These are phyloP conservation scores for Candida glucosophila DNA, from an alignment of 1,139 yeast genomes.

Conservation along the genomic window DNA sequence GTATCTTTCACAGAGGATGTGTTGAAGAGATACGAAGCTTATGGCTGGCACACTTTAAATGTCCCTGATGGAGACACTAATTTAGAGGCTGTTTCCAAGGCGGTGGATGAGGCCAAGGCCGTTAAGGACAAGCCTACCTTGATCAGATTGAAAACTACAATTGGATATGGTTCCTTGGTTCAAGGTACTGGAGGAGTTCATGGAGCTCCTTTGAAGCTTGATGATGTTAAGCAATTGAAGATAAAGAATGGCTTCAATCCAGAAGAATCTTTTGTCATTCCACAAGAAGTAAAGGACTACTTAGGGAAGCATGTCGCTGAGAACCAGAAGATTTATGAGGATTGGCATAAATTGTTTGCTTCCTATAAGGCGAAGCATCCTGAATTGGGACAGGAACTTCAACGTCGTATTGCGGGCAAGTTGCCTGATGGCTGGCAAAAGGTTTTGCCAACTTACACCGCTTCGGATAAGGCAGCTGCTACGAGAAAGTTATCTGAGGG, in stretches of 20 bases:
- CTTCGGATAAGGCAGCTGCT: conserved; percentile 78
- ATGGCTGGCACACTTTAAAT: conserved; percentile 87
- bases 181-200: conserved; percentile 92
- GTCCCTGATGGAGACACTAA: conserved; percentile 81
- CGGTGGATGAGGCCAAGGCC: conserved; percentile 64
- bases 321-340: conserved; percentile 53
- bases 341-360: conserved; percentile 64
- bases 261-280: conserved; percentile 67
- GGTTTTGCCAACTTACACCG: conserved; percentile 69
- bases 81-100: conserved; percentile 60
- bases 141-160: conserved; percentile 82
- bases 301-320: conserved; percentile 51
- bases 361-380: conserved; percentile 68
- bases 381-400: conserved; percentile 68
- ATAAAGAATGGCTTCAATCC: conserved; percentile 84
- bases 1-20: conserved; percentile 96
- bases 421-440: conserved; percentile 83
- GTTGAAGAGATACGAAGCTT: conserved; percentile 72
- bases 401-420: conserved; percentile 73
- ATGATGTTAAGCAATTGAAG: conserved; percentile 87
- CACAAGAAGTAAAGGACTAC: conserved; percentile 73
- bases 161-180: conserved; percentile 86
- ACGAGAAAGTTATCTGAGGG: conserved; percentile 93
- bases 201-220: conserved; percentile 94
- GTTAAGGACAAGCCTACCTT: conserved; percentile 77